Conservation (phyloP, 768 basidiomycete genomes). For the Scleroderma bovista region DNA sequence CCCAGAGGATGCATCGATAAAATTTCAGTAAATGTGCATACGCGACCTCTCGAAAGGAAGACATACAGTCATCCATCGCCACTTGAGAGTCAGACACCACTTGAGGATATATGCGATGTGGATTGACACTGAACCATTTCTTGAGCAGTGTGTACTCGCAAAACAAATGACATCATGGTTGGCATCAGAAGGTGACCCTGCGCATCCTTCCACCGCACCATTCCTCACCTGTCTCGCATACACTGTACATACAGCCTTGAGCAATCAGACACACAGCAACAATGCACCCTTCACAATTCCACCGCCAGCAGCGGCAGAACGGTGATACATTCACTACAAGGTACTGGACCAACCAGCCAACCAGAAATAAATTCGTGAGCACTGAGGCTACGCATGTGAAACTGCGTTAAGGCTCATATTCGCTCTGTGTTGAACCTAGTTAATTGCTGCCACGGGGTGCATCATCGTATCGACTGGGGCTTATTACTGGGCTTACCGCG, state of each 20-base stretch:
- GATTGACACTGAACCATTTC: too few species aligned
- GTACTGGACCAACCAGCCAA: conserved; percentile 30
- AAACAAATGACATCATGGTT: conserved; percentile 25
- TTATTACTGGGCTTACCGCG: conserved; percentile 34
- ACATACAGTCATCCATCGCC: too few species aligned
- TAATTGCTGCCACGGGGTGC: conserved; percentile 25
- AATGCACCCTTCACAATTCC: conserved; percentile 22
- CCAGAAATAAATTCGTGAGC: conserved; percentile 29
- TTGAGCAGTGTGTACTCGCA: background rate
- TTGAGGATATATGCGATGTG: too few species aligned
- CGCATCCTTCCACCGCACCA: background rate
- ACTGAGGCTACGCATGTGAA: too few species aligned
- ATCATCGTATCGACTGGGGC: conserved; percentile 26
- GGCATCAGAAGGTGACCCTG: background rate
- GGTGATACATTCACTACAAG: conserved; percentile 23
- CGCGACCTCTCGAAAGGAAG: too few species aligned
- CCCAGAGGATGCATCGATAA: too few species aligned
- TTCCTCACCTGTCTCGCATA: background rate
- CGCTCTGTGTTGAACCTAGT: conserved; percentile 6
- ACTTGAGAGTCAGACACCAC: too few species aligned
- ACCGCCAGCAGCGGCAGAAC: conserved; percentile 18
- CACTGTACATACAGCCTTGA: too few species aligned
- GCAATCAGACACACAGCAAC: background rate
- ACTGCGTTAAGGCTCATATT: background rate
- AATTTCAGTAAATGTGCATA: too few species aligned